Percentiles rank a stretch among this genome's conserved stretches.
These are phyloP conservation scores for Aspergillus fumigatus DNA, from an alignment of 2,329 filamentous ascomycete species.

Conservation along the genomic window DNA sequence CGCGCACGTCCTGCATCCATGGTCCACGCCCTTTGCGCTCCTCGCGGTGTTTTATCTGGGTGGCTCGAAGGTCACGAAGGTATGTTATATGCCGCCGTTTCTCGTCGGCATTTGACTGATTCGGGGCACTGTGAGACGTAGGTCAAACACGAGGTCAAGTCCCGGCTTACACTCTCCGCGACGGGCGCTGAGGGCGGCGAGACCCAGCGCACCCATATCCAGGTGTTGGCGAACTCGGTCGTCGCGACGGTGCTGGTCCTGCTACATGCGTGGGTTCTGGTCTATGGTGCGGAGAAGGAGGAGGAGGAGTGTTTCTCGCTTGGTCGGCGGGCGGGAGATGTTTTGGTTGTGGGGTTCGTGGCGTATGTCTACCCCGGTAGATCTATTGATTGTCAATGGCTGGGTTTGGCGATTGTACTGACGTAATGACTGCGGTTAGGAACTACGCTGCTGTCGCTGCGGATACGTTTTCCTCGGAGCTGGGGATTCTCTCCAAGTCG, in stretches of 20 bases:
- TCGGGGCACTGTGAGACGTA: slow-evolving; percentile 29
- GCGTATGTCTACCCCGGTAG: slow-evolving; percentile 28
- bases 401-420: background rate
- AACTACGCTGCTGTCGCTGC: slow-evolving; percentile 91
- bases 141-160: slow-evolving; percentile 85
- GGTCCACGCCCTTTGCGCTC: slow-evolving; percentile 83
- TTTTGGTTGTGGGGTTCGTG: slow-evolving; percentile 38
- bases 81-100: slow-evolving; percentile 30
- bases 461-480: slow-evolving; percentile 92
- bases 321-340: slow-evolving; percentile 28
- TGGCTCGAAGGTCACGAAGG: slow-evolving; percentile 79
- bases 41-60: slow-evolving; percentile 81
- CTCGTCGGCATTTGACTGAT: background rate
- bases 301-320: slow-evolving; percentile 36
- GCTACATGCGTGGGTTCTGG: slow-evolving; percentile 46
- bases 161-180: slow-evolving; percentile 71
- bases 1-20: slow-evolving; percentile 86
- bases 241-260: slow-evolving; percentile 65
- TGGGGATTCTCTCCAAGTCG: slow-evolving; percentile 78
- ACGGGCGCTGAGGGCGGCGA: slow-evolving; percentile 70
- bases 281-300: slow-evolving; percentile 5
- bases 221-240: slow-evolving; percentile 85
- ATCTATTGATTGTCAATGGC: too few relatives aligned
- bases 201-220: slow-evolving; percentile 75
- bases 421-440: slow-evolving; percentile 16